Base-by-base conservation (phyloP, 1,284 basidiomycete genomes). In the Boletus semigastroideus region DNA sequence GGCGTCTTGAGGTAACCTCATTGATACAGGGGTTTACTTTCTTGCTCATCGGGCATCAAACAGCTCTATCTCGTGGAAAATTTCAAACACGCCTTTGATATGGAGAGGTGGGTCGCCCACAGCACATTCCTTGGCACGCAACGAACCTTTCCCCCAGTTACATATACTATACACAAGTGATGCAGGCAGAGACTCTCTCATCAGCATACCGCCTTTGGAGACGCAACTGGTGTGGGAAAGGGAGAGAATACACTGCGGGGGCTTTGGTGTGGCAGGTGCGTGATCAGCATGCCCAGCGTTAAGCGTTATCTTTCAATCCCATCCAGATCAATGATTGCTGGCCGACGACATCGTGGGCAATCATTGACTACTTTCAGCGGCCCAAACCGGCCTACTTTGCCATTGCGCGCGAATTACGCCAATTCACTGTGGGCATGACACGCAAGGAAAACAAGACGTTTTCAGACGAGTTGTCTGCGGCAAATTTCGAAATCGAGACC, bases 1-100 rank as follows among this genome's bases (percentile, higher is more conserved):
- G 93, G 51, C 82, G 92, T 31, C 72, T 95, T n/a, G 92, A 90
- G 78, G 86, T 82, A 62, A 51, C 50, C 20, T n/a, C 27, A 43
- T 38, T 44, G 44, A 47, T 36, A 46, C 49, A 27, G 28, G 5
- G 46, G 36, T 50, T 43, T 50, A 30, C 25, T 10, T 17, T 46
- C 44, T 20, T 17, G 40, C 41, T 60, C 36, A 55, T 40, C 5
- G 16, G 12, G 9, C 38, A 27, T 36, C 34, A 43, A 25, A 53
- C 42, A 92, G 80, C 76, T 91, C 20, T 95, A 94, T 69, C 78
- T 95, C 42, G 77, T 92, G 65, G 93, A 95, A 71, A 95, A 95
- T 72, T 92, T 92, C 74, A 90, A 83, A 69, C 90, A 94, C 67
- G 78, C 87, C 0, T 92, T 93, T 65, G 88, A 94, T 64, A 89